Percentiles rank a stretch among this genome's conserved stretches.
phyloP scores from a whole-genome alignment of 495 filamentous ascomycete species.

The Xylaria sp. region DNA sequence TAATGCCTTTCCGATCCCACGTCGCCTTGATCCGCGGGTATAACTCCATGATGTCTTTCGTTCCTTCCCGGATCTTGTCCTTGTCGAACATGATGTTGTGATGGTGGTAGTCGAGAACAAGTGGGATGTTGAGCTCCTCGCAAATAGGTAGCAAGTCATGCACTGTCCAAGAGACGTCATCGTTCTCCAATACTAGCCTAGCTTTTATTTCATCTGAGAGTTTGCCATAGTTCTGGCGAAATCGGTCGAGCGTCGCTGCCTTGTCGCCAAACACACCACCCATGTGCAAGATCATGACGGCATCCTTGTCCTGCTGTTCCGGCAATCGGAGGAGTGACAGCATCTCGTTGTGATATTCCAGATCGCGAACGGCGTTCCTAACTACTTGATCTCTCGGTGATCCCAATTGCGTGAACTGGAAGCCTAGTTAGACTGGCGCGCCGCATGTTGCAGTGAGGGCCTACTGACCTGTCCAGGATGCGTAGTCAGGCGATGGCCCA shows the following conservation, averaged over 20 bases:
- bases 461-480: slow-evolving; percentile 79
- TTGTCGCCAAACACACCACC: slow-evolving; percentile 93
- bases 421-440: slow-evolving; percentile 21
- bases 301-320: slow-evolving; percentile 81
- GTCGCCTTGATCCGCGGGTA: slow-evolving; percentile 74
- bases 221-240: slow-evolving; percentile 75
- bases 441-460: neutral
- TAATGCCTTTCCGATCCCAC: slow-evolving; percentile 87
- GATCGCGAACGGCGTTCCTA: slow-evolving; percentile 75
- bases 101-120: slow-evolving; percentile 94
- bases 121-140: slow-evolving; percentile 89
- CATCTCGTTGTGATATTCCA: slow-evolving; percentile 90
- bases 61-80: slow-evolving; percentile 79
- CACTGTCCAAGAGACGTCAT: slow-evolving; percentile 87
- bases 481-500: slow-evolving; percentile 86
- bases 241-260: slow-evolving; percentile 77
- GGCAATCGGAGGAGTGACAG: slow-evolving; percentile 79
- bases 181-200: slow-evolving; percentile 90
- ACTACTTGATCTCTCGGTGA: slow-evolving; percentile 79
- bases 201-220: slow-evolving; percentile 74
- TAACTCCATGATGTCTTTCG: slow-evolving; percentile 74
- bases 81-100: slow-evolving; percentile 91
- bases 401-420: slow-evolving; percentile 83
- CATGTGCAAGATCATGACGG: slow-evolving; percentile 95
- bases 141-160: slow-evolving; percentile 92